Evolutionary conservation across 169 alveolate genomes (phyloP).

Genomic region (Hepatocystis sp.): DNA sequence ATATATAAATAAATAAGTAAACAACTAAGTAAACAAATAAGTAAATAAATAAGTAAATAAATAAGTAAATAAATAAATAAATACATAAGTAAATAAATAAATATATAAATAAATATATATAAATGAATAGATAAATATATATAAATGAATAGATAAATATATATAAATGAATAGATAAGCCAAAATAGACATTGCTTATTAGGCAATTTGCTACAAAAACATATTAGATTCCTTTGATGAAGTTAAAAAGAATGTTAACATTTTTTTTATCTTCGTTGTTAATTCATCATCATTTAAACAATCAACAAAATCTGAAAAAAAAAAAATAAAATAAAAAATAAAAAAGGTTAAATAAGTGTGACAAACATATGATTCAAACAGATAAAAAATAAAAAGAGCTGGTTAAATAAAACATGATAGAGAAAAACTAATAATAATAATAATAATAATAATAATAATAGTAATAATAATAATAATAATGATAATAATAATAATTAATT

Average conservation of each 20-base stretch:
- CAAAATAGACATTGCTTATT: background rate
- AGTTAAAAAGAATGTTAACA: conserved; percentile 59
- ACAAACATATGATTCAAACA: too few species aligned
- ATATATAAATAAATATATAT: too few species aligned
- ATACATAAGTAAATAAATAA: too few species aligned
- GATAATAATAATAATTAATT: background rate
- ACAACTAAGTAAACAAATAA: too few species aligned
- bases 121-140: too few species aligned
- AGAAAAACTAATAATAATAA: background rate
- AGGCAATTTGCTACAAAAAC: conserved; percentile 10
- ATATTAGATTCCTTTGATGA: conserved; percentile 69
- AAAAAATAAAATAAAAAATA: background rate
- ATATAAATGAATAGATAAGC: too few species aligned
- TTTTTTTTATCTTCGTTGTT: conserved; percentile 36
- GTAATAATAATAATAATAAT: background rate
- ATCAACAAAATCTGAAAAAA: conserved; percentile 41
- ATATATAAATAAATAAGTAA: too few species aligned
- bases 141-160: too few species aligned
- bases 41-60: too few species aligned
- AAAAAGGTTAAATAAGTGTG: background rate
- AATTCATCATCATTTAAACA: conserved; percentile 63
- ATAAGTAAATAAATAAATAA: too few species aligned
- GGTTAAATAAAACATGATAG: background rate
- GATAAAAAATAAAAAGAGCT: background rate
- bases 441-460: background rate